A percentile compares a stretch with the other conserved stretches of the same genome.
Evolutionary conservation across 2,329 filamentous ascomycete genomes (phyloP).

Genomic region (Escovopsis weberi): DNA sequence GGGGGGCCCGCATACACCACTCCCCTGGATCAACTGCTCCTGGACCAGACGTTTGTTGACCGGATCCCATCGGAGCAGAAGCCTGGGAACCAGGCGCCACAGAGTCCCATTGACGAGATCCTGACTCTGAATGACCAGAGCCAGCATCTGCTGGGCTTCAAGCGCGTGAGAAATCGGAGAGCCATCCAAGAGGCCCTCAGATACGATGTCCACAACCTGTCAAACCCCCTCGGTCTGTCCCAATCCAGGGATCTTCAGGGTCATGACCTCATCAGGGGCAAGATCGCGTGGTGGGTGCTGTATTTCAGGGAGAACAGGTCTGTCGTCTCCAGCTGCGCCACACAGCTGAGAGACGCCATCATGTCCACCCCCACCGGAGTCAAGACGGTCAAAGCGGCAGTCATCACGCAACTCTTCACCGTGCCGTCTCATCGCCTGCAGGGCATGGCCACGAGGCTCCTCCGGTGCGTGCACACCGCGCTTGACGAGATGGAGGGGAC

Average conservation of each 20-base stretch:
- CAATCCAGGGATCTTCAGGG: constrained; percentile 8
- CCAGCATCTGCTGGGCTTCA: constrained; percentile 6
- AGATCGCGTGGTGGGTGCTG: constrained; percentile 17
- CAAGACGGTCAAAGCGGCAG: constrained; percentile 14
- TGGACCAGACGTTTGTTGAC: too few species aligned
- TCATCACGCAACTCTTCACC: constrained; percentile 23
- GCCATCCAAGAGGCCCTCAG: constrained; percentile 8
- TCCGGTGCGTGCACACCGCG: constrained; percentile 17
- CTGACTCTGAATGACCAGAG: background rate
- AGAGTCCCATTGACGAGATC: too few species aligned
- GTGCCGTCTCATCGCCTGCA: constrained; percentile 17
- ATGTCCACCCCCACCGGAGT: constrained; percentile 9
- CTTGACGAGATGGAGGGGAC: constrained; percentile 14
- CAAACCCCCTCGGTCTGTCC: constrained; percentile 8
- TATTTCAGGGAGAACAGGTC: constrained; percentile 13
- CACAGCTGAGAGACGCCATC: constrained; percentile 12
- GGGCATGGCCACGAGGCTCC: constrained; percentile 22
- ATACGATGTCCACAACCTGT: constrained; percentile 8
- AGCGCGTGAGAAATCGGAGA: constrained; percentile 4
- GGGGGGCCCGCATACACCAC: too few species aligned
- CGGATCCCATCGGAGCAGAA: too few species aligned
- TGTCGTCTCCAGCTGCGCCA: constrained; percentile 21
- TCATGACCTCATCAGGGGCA: background rate
- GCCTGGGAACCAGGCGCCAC: too few species aligned
- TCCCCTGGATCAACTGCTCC: too few species aligned